phyloP scores from a whole-genome alignment of 306 rosid genomes.

The Delonix regia region DNA sequence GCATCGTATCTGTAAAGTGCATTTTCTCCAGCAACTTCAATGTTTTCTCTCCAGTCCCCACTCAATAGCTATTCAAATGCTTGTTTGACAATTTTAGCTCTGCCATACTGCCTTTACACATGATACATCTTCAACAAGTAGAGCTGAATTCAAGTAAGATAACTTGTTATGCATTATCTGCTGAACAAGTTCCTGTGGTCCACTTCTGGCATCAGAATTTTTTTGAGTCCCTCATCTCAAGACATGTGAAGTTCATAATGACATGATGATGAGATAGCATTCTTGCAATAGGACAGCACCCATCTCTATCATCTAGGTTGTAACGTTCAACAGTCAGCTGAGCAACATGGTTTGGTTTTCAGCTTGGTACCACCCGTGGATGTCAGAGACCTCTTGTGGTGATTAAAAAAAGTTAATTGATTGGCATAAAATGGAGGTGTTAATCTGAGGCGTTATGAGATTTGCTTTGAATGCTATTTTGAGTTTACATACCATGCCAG shows the following conservation, averaged over 20 bases:
- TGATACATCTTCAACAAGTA: conserved; percentile 1
- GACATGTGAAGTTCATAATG: conserved; percentile 75
- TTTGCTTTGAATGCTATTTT: conserved; percentile 75
- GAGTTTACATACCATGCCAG: conserved; percentile 61
- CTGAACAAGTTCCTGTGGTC: conserved; percentile 76
- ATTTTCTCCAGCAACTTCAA: conserved; percentile 92
- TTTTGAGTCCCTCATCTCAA: conserved; percentile 82
- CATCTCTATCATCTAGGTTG: conserved; percentile 71
- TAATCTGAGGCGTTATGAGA: conserved; percentile 18
- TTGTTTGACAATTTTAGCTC: conserved; percentile 6
- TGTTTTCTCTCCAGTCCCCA: conserved; percentile 71
- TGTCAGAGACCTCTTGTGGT: conserved; percentile 74
- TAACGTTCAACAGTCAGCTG: conserved; percentile 82
- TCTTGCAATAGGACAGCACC: conserved; percentile 78
- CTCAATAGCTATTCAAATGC: conserved; percentile 55
- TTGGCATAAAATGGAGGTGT: background rate
- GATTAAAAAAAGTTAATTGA: conserved; percentile 16
- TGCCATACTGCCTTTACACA: background rate
- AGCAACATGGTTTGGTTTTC: conserved; percentile 55
- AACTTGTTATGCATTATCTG: conserved; percentile 54
- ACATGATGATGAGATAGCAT: conserved; percentile 65
- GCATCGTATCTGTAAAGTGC: conserved; percentile 76
- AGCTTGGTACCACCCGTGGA: conserved; percentile 81
- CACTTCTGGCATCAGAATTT: conserved; percentile 56
- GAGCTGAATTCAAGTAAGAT: background rate